These are phyloP conservation scores for Talaromyces pinophilus DNA, from an alignment of 2,329 filamentous ascomycete genomes.

Conservation along the genomic window DNA sequence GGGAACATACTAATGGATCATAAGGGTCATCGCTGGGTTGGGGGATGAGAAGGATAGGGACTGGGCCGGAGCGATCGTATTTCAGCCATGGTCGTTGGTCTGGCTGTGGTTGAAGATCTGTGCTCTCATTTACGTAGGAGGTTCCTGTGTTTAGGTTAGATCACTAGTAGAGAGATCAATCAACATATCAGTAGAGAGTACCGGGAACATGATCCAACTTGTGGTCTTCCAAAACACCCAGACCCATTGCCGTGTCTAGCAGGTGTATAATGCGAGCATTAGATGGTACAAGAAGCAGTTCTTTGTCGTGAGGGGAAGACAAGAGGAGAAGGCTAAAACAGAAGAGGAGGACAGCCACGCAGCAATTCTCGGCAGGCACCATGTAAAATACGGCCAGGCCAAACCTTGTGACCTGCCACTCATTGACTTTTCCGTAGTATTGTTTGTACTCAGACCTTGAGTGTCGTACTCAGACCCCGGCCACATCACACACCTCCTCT, in stretches of 20 bases:
- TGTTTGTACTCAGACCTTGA: background rate
- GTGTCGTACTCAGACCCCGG: background rate
- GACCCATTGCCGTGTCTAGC: slow-evolving; percentile 58
- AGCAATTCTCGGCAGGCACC: background rate
- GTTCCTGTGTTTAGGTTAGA: slow-evolving; percentile 33
- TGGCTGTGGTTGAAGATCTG: slow-evolving; percentile 30
- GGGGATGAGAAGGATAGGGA: slow-evolving; percentile 78
- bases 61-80: slow-evolving; percentile 66
- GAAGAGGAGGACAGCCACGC: background rate
- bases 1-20: slow-evolving; percentile 67
- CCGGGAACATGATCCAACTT: slow-evolving; percentile 72
- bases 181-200: slow-evolving; percentile 38
- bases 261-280: slow-evolving; percentile 9
- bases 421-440: too few species aligned
- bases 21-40: slow-evolving; percentile 90
- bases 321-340: background rate
- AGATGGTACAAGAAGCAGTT: background rate
- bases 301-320: background rate
- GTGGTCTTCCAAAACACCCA: slow-evolving; percentile 72
- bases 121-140: slow-evolving; percentile 60
- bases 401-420: background rate
- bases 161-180: background rate
- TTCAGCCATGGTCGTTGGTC: slow-evolving; percentile 58
- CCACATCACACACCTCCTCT: background rate
- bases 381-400: background rate